Conservation (phyloP, 192 early-diverging fungal genomes). For the Phycomyces blakesleeanus region DNA sequence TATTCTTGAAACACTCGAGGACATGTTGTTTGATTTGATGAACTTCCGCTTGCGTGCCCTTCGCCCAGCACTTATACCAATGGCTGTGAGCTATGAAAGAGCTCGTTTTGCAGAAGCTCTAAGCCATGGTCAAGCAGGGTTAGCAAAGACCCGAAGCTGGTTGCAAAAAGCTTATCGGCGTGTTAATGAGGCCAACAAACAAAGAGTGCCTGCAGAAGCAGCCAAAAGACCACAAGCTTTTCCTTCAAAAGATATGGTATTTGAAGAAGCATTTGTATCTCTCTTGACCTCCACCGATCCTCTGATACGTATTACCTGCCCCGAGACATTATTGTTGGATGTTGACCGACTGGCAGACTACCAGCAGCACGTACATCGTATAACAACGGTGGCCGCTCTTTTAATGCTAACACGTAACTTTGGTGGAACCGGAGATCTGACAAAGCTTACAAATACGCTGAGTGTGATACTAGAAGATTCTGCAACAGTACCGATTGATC, state of each 20-base stretch:
- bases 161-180: slow-evolving; percentile 41
- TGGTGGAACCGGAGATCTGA: slow-evolving; percentile 5
- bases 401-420: slow-evolving; percentile 68
- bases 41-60: slow-evolving; percentile 69
- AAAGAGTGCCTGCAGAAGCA: not conserved
- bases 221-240: not conserved
- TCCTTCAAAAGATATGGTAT: not conserved
- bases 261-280: slow-evolving; percentile 14
- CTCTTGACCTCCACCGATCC: slow-evolving; percentile 7
- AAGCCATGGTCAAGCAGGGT: slow-evolving; percentile 29
- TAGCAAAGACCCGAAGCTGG: slow-evolving; percentile 63
- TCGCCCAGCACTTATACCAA: slow-evolving; percentile 61
- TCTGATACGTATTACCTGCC: slow-evolving; percentile 13
- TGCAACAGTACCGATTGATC: slow-evolving; percentile 19
- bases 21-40: slow-evolving; percentile 78
- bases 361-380: slow-evolving; percentile 70
- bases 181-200: not conserved
- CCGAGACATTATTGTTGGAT: slow-evolving; percentile 74
- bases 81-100: slow-evolving; percentile 75
- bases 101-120: slow-evolving; percentile 62
- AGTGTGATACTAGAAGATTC: slow-evolving; percentile 26
- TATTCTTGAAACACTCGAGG: slow-evolving; percentile 61
- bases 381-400: slow-evolving; percentile 64
- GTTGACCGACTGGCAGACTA: slow-evolving; percentile 54
- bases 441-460: slow-evolving; percentile 19